Evolutionary conservation across 345 rosid genomes (phyloP).

Genomic region (Bruguiera gymnorhiza): DNA sequence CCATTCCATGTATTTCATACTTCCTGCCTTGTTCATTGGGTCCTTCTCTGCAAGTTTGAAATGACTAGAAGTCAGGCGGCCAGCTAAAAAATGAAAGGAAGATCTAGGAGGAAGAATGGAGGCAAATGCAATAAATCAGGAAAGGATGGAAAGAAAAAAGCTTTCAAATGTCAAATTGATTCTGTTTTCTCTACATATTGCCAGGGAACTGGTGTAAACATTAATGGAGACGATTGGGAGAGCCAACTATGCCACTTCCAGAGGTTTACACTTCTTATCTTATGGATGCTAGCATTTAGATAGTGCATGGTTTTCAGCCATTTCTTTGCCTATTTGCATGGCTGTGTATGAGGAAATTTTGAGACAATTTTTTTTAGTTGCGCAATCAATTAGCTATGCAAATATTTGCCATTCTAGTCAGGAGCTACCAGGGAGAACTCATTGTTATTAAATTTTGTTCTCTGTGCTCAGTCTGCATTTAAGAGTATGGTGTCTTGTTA

Average conservation of each 20-base stretch:
- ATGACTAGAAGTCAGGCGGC: constrained; percentile 39
- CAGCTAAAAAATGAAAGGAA: constrained; percentile 40
- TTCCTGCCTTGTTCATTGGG: constrained; percentile 91
- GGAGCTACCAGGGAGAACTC: not conserved
- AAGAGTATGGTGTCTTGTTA: not conserved
- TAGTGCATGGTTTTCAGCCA: not conserved
- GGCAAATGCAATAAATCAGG: constrained; percentile 34
- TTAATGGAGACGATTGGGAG: constrained; percentile 63
- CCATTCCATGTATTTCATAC: constrained; percentile 84
- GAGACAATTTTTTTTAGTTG: not conserved
- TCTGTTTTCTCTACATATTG: constrained; percentile 90
- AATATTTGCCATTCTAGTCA: not conserved
- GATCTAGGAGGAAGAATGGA: constrained; percentile 51
- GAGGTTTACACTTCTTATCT: constrained; percentile 50
- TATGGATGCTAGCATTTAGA: too few relatives aligned
- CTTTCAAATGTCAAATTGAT: constrained; percentile 36
- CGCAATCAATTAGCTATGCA: not conserved
- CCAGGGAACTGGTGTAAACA: constrained; percentile 73
- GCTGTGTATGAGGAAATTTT: not conserved
- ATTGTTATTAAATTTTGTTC: not conserved
- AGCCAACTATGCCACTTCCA: constrained; percentile 57
- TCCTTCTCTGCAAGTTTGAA: constrained; percentile 76
- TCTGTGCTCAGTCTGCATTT: not conserved
- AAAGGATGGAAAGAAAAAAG: constrained; percentile 29
- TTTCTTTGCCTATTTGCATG: not conserved